Percentiles rank a stretch among this genome's conserved stretches.
Conservation (phyloP, 2,329 filamentous ascomycete genomes). For the Ophiocordyceps camponoti-leonardi region DNA sequence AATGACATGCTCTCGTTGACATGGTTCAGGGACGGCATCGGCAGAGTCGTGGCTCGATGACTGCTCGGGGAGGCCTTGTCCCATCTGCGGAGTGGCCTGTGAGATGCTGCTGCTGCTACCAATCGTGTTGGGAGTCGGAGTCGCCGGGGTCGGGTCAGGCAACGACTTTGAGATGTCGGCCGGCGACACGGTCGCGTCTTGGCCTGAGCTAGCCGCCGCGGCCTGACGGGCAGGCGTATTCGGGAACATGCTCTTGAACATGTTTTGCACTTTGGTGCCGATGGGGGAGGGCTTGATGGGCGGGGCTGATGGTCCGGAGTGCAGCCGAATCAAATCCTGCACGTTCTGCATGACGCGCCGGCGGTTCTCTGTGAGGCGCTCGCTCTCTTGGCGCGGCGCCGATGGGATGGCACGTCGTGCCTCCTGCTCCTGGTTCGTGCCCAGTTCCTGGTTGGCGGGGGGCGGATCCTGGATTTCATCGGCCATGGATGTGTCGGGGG, state of each 20-base stretch:
- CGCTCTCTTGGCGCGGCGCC: neutral
- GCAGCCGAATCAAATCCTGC: constrained; percentile 5
- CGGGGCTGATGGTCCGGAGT: too few species aligned
- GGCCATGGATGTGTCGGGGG: neutral
- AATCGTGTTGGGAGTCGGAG: constrained; percentile 5
- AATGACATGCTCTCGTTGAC: constrained; percentile 25
- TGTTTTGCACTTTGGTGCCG: too few species aligned
- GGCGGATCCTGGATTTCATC: neutral
- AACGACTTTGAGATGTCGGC: constrained; percentile 16
- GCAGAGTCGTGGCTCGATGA: constrained; percentile 4
- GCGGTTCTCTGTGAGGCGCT: constrained; percentile 1
- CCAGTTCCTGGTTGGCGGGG: neutral
- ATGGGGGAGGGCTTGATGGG: too few species aligned
- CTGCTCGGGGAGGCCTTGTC: constrained; percentile 7
- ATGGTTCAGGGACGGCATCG: neutral
- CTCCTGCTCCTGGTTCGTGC: neutral
- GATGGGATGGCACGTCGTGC: neutral
- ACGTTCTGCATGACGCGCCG: neutral
- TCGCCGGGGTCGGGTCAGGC: neutral
- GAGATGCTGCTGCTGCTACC: constrained; percentile 7
- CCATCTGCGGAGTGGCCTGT: constrained; percentile 10
- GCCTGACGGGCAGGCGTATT: constrained; percentile 1
- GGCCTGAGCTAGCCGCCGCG: constrained; percentile 6
- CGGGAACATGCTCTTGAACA: too few species aligned
- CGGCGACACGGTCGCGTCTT: constrained; percentile 18